These are phyloP conservation scores for Thermothelomyces thermophilus DNA, from an alignment of 2,329 filamentous ascomycete species.

Conservation along the genomic window DNA sequence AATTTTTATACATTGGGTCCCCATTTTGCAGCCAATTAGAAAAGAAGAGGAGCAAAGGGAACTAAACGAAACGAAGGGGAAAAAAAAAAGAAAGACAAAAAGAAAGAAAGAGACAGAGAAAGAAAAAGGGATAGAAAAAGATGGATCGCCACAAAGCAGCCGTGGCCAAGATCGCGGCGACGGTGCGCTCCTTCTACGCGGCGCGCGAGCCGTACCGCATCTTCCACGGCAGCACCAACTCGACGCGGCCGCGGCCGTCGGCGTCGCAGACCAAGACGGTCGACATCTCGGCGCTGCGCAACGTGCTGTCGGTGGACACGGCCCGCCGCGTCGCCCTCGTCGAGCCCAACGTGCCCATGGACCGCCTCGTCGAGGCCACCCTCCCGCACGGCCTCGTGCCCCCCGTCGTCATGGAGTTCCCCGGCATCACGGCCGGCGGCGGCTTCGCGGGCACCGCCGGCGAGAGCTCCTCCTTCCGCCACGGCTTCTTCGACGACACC, in stretches of 20 bases:
- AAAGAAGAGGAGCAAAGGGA: too few relatives aligned
- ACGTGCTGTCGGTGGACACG: conserved; percentile 58
- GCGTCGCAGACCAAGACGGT: conserved; percentile 39
- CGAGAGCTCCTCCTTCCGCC: conserved; percentile 62
- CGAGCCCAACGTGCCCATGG: conserved; percentile 72
- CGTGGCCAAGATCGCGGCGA: conserved; percentile 41
- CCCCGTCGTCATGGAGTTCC: conserved; percentile 70
- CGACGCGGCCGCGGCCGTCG: conserved; percentile 50
- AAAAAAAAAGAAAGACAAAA: not conserved
- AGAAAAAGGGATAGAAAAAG: conserved; percentile 1
- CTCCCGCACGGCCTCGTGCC: conserved; percentile 60
- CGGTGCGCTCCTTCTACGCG: conserved; percentile 44
- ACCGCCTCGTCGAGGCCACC: conserved; percentile 59
- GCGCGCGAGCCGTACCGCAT: conserved; percentile 59
- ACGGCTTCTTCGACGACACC: conserved; percentile 65
- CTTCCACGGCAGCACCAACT: conserved; percentile 72
- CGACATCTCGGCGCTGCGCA: conserved; percentile 57
- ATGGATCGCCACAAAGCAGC: conserved; percentile 43
- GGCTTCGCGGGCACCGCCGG: conserved; percentile 65
- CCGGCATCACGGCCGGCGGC: conserved; percentile 67
- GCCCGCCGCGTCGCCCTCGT: conserved; percentile 54
- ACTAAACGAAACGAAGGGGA: not conserved
- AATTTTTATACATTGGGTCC: too few relatives aligned
- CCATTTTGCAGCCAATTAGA: too few relatives aligned
- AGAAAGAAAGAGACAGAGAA: not conserved